Percentiles rank a stretch among this genome's conserved stretches.
phyloP scores from a whole-genome alignment of 768 basidiomycete genomes.

The Suillus ampliporus region DNA sequence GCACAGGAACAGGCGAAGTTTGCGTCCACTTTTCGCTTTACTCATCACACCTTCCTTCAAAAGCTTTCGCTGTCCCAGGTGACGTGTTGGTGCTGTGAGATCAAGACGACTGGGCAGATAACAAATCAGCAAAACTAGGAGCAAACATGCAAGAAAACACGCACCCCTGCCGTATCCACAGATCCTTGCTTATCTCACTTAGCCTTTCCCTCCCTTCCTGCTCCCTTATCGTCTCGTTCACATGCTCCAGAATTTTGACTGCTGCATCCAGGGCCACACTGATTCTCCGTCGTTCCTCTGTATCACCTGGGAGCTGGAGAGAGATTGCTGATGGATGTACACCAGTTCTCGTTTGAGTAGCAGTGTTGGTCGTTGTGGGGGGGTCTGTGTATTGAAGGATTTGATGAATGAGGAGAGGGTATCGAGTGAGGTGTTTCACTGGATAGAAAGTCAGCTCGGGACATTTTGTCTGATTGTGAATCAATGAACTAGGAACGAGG shows the following conservation, averaged over 20 bases:
- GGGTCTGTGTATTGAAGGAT: conserved; percentile 79
- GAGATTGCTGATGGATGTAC: conserved; percentile 3
- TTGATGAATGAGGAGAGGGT: conserved; percentile 88
- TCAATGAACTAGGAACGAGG: conserved; percentile 78
- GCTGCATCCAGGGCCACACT: conserved; percentile 60
- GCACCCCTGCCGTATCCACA: conserved; percentile 89
- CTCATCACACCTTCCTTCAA: conserved; percentile 77
- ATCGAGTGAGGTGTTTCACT: conserved; percentile 97
- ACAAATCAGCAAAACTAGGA: conserved; percentile 23
- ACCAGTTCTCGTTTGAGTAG: background rate
- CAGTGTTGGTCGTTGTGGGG: conserved; percentile 34
- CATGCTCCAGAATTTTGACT: conserved; percentile 74
- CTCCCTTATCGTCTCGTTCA: conserved; percentile 88
- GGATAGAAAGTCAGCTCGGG: background rate
- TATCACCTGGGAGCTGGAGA: conserved; percentile 15
- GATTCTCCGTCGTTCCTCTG: conserved; percentile 61
- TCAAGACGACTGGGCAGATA: conserved; percentile 66
- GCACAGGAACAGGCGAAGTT: conserved; percentile 79
- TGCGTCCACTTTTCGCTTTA: conserved; percentile 86
- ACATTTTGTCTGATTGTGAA: background rate
- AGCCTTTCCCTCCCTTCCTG: conserved; percentile 84
- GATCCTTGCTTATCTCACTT: conserved; percentile 69
- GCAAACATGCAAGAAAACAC: conserved; percentile 23
- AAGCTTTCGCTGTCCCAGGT: conserved; percentile 80
- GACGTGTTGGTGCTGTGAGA: conserved; percentile 84